Evolutionary conservation across 1,139 yeast species (phyloP).

Genomic region (Yamadazyma atlantica): DNA sequence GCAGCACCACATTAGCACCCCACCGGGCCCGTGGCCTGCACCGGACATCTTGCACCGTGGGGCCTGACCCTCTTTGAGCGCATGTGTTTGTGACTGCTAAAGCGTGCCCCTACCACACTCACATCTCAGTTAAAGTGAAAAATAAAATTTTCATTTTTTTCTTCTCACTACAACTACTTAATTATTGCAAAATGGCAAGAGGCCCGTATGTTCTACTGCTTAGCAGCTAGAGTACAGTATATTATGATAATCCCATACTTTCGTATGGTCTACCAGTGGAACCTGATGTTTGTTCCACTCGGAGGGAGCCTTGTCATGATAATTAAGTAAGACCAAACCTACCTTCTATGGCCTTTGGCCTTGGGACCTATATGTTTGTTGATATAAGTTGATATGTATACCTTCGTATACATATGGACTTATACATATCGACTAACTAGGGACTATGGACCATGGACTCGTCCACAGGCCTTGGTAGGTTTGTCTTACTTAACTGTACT

Average conservation of each 20-base stretch:
- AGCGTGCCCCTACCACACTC: background rate
- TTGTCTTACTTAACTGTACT: no score
- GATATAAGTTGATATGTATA: no score
- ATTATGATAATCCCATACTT: constrained; percentile 8
- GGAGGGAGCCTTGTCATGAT: constrained; percentile 34
- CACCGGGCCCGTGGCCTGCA: no score
- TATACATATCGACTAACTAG: no score
- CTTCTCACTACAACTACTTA: background rate
- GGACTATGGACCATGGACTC: no score
- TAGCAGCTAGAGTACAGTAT: constrained; percentile 7
- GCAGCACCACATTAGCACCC: no score
- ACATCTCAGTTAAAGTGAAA: constrained; percentile 11
- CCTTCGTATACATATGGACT: no score
- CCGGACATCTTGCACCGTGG: no score
- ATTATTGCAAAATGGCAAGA: constrained; percentile 72
- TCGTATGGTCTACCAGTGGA: constrained; percentile 12
- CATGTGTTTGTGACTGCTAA: background rate
- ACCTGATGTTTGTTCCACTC: constrained; percentile 10
- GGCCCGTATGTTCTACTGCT: constrained; percentile 71
- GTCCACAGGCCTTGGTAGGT: no score
- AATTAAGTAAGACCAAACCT: constrained; percentile 16
- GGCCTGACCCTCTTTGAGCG: no score
- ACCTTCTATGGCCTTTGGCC: no score
- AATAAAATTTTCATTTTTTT: constrained; percentile 22
- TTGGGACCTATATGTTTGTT: no score